Percentiles rank a stretch among this genome's conserved stretches.
These are phyloP conservation scores for Borovskyia barvae DNA, from an alignment of 208 protist genomes.

Conservation along the genomic window DNA sequence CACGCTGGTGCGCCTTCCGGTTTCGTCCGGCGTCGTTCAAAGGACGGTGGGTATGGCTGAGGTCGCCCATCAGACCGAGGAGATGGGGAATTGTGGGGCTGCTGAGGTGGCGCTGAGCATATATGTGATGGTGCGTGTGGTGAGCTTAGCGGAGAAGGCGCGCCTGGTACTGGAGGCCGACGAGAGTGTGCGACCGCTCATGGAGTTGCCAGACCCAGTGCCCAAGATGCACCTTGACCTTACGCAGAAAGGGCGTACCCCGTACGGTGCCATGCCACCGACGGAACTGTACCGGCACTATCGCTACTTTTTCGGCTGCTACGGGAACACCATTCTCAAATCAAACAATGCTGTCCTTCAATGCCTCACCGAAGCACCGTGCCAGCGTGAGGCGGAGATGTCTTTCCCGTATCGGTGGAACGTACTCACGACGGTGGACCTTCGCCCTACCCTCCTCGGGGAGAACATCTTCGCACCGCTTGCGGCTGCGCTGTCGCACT, in stretches of 20 bases:
- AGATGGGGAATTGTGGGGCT: not conserved
- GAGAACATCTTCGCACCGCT: constrained; percentile 65
- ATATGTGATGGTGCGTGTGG: constrained; percentile 66
- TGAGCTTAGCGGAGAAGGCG: constrained; percentile 60
- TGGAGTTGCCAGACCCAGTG: constrained; percentile 21
- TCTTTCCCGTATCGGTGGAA: constrained; percentile 65
- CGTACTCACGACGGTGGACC: constrained; percentile 35
- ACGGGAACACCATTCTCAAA: constrained; percentile 40
- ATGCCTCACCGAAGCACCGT: constrained; percentile 4
- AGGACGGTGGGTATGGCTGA: constrained; percentile 7
- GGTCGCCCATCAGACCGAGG: not conserved
- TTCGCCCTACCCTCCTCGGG: constrained; percentile 62
- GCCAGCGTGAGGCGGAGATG: constrained; percentile 22
- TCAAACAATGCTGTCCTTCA: constrained; percentile 31
- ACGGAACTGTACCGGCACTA: constrained; percentile 67
- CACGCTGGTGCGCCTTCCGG: constrained; percentile 38
- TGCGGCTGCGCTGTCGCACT: constrained; percentile 66
- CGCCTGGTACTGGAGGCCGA: constrained; percentile 42
- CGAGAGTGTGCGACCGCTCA: constrained; percentile 21
- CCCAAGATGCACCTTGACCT: constrained; percentile 17
- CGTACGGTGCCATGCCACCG: constrained; percentile 73
- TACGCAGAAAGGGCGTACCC: constrained; percentile 26
- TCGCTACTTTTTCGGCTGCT: constrained; percentile 45
- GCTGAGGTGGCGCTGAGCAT: constrained; percentile 22
- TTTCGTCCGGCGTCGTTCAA: constrained; percentile 21